These are phyloP conservation scores for Hypoxylon rickii DNA, from an alignment of 495 filamentous ascomycete species.

Conservation along the genomic window DNA sequence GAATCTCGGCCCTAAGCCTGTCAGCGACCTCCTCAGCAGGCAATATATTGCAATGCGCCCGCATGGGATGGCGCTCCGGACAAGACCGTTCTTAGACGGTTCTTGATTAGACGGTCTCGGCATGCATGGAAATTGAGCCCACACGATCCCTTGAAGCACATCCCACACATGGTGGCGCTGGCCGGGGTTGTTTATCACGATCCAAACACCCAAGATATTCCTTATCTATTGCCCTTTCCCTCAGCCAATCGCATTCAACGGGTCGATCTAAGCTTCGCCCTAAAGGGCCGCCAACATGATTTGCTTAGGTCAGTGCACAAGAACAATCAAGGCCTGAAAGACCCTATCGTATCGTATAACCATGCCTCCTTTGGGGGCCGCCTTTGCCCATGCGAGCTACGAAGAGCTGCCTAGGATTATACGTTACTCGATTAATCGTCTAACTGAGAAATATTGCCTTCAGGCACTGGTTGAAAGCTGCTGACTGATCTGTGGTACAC, in stretches of 20 bases:
- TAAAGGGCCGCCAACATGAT: constrained; percentile 32
- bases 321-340: constrained; percentile 23
- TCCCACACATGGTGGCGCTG: constrained; percentile 28
- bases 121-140: constrained; percentile 14
- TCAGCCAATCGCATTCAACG: constrained; percentile 26
- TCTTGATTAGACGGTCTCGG: constrained; percentile 18
- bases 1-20: not conserved
- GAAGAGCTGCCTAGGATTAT: constrained; percentile 19
- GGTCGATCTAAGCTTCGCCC: constrained; percentile 19
- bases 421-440: constrained; percentile 14
- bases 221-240: constrained; percentile 32
- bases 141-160: constrained; percentile 27
- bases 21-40: not conserved
- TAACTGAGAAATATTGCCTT: constrained; percentile 23
- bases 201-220: constrained; percentile 26
- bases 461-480: constrained; percentile 24
- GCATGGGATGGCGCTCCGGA: constrained; percentile 4
- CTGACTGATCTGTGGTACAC: constrained; percentile 31
- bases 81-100: constrained; percentile 7
- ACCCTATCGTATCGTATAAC: constrained; percentile 13
- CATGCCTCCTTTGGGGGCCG: constrained; percentile 11
- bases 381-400: constrained; percentile 16
- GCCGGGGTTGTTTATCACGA: constrained; percentile 20
- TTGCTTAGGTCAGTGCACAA: constrained; percentile 34
- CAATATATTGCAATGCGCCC: constrained; percentile 15